phyloP scores from a whole-genome alignment of 2,329 filamentous ascomycete genomes.

The Fusarium foetens region DNA sequence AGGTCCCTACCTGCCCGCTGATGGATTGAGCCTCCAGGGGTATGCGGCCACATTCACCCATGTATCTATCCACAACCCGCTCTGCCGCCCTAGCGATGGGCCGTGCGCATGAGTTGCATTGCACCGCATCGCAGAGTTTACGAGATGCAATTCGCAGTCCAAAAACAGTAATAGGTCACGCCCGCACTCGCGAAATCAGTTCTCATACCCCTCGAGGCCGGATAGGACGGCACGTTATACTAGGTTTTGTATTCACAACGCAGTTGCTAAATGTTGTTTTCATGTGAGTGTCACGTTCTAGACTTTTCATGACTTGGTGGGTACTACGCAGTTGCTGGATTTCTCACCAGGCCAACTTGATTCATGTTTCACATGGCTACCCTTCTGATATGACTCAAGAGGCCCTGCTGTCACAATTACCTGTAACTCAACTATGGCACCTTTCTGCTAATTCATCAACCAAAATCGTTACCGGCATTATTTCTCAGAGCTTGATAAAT shows the following conservation, averaged over 20 bases:
- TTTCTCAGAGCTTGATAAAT: neutral
- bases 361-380: neutral
- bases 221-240: conserved; percentile 8
- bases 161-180: conserved; percentile 30
- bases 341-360: neutral
- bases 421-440: neutral
- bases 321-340: neutral
- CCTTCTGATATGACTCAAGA: conserved; percentile 4
- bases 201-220: neutral
- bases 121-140: conserved; percentile 5
- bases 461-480: neutral
- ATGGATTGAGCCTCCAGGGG: conserved; percentile 2
- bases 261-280: neutral
- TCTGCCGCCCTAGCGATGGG: conserved; percentile 3
- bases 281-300: conserved; percentile 6
- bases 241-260: neutral
- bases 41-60: neutral
- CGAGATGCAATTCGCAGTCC: conserved; percentile 7
- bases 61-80: conserved; percentile 20
- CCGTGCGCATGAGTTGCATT: conserved; percentile 8
- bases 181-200: conserved; percentile 3
- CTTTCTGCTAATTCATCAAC: neutral
- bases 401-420: neutral
- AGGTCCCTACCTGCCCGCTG: neutral
- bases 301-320: neutral